Conservation (phyloP, 2,329 filamentous ascomycete species). For the Colletotrichum orchidophilum region DNA sequence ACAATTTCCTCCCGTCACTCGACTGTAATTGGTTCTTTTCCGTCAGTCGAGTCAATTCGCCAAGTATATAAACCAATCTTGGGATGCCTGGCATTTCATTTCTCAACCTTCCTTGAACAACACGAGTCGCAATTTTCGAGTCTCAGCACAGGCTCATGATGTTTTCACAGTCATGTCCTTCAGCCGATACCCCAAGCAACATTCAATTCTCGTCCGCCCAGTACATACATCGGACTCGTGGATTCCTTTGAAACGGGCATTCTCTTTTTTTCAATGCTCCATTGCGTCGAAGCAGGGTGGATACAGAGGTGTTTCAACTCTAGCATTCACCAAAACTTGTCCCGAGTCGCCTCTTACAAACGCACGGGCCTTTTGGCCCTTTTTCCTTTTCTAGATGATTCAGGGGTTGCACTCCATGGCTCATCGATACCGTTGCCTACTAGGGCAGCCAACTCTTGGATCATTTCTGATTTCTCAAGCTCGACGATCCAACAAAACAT, state of each 20-base stretch:
- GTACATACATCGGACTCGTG: constrained; percentile 33
- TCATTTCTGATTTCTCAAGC: neutral
- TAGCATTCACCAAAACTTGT: neutral
- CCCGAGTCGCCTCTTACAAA: neutral
- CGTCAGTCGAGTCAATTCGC: constrained; percentile 26
- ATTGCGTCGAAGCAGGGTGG: constrained; percentile 17
- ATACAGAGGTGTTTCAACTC: constrained; percentile 14
- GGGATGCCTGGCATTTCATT: constrained; percentile 28
- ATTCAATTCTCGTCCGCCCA: constrained; percentile 29
- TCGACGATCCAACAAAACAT: constrained; percentile 17
- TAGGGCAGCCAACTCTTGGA: neutral
- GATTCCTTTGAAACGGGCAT: constrained; percentile 21
- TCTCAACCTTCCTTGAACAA: constrained; percentile 28
- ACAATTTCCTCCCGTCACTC: constrained; percentile 3
- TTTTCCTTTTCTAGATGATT: neutral
- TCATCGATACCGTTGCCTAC: neutral
- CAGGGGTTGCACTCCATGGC: neutral
- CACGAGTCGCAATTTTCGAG: constrained; percentile 28
- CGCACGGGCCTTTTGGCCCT: neutral
- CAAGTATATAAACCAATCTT: constrained; percentile 26
- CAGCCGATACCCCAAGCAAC: constrained; percentile 29
- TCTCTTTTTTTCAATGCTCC: constrained; percentile 25
- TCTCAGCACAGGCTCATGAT: constrained; percentile 29
- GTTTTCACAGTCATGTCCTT: constrained; percentile 30
- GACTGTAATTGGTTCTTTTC: constrained; percentile 19